Base-by-base conservation (phyloP, 2,329 filamentous ascomycete genomes). In the Aspergillus novofumigatus region DNA sequence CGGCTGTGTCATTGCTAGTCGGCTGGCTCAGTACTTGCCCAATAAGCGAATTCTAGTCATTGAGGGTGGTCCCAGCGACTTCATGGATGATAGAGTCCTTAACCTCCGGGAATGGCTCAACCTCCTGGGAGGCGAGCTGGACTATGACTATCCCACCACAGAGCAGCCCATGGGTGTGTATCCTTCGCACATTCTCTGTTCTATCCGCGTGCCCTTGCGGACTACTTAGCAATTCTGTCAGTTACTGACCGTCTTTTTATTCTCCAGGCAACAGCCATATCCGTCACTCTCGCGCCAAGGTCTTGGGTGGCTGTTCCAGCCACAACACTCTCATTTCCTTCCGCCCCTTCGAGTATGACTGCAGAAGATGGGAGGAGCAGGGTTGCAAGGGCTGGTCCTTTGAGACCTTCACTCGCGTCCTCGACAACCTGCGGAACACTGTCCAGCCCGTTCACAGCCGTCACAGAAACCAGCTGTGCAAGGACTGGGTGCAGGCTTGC, bases 301-400 rank as follows among this genome's bases (percentile, higher is more conserved):
- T 96, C 42, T 83, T 96, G 29, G 92, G 92, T 65, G 92, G 92
- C 64, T 96, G 92, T 81, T 95, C 91, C 48, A 93, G 89, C 58
- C 92, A 96, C 82, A 96, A 96, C 78, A 96, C 92, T 21, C 81
- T 96, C 67, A 96, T 96, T 75, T 94, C 90, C 20, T 96, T 96
- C 84, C 86, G 91, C 26, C 91, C 92, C 7, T 95, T 96, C 71
- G 86, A 92, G 74, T 92, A 95, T 74, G 92, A 96, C 75, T 85
- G 90, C 78, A 83, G 90, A 70, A 83, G 90, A 66, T 96, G 92
- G 92, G 87, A 92, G 68, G 84, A 83, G 32, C 80, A 90, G 69
- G 92, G 92, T 59, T 92, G 89, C 78, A 85, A 84, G 71, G 91
- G 91, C 67, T 96, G 92, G 92, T 86, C 84, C 69, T 96, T 95